phyloP scores from a whole-genome alignment of 176 grass and related monocot species.

The Avena sativa region DNA sequence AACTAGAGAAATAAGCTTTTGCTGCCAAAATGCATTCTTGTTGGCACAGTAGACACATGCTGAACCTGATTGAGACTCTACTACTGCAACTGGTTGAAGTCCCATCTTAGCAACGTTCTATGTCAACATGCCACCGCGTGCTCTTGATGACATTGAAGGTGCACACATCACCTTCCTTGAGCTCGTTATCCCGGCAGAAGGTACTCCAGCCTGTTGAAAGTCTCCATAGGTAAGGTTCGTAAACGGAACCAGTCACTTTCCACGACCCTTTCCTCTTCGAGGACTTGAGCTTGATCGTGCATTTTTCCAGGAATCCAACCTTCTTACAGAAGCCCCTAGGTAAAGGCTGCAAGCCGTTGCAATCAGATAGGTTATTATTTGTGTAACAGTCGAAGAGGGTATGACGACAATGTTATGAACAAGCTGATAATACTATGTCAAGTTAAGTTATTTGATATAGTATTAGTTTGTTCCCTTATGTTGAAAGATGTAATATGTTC shows the following conservation, averaged over 20 bases:
- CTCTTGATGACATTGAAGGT: conserved; percentile 25
- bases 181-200: conserved; percentile 21
- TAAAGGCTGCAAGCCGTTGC: neutral
- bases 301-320: neutral
- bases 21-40: neutral
- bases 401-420: neutral
- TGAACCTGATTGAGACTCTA: neutral
- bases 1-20: neutral
- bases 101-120: neutral
- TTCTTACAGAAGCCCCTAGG: neutral
- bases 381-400: neutral
- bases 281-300: conserved; percentile 12
- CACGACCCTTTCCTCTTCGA: neutral
- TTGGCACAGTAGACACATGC: neutral
- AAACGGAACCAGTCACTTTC: neutral
- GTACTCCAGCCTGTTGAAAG: neutral
- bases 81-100: neutral
- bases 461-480: neutral
- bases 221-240: neutral
- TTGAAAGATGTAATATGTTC: neutral
- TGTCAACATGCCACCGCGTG: neutral
- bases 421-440: neutral
- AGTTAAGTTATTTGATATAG: neutral
- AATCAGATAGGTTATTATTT: neutral
- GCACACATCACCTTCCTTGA: conserved; percentile 28